Evolutionary conservation across 2,329 filamentous ascomycete species (phyloP), one percentile per base, ranked within the genome.

Genomic region (Aspergillus aculeatus): DNA sequence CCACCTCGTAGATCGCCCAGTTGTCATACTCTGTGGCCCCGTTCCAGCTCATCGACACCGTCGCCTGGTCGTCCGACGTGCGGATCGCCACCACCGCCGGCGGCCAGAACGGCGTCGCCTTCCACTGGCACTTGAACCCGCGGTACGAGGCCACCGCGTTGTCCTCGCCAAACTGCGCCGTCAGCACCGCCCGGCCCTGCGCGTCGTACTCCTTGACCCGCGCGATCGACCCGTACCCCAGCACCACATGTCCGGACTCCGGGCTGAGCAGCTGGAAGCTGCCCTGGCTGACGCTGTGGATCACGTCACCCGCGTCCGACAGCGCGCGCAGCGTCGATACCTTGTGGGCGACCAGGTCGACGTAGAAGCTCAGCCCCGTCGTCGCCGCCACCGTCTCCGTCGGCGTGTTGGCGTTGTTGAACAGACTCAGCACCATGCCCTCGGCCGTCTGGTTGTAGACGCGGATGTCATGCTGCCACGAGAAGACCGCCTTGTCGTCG

Each of bases 11-110:
- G 4, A 78, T 57, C 19, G 69, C 71, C 75, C 76, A 77, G 47
- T 64, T 69, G 57, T 68, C 66, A 51, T 75, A 69, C 61, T 76
- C 75, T 0, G 74, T 76, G 5, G 73, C 74, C 9, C 73, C 73
- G 50, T 73, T 74, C 74, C 74, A 76, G 66, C 74, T 77, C 71
- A 77, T 76, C 59, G 71, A 70, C n/a, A 75, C 59, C 19, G 56
- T 48, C 0, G 68, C 70, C 1, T 58, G 57, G 14, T 60, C 55
- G 29, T 65, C 54, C 7, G 59, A 52, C 41, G 58, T 63, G 14
- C 59, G 62, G 26, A 54, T 47, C 5, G 68, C 61, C 5, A 69
- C 64, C 5, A 70, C 32, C n/a, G 59, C 62, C 19, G 72, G 72
- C 47, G 62, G 41, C 64, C 68, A 72, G 63, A 67, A 70, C 0